Evolutionary conservation across 1,284 basidiomycete genomes (phyloP), one percentile per base, ranked within the genome.

Genomic region (Heterobasidion occidentale): DNA sequence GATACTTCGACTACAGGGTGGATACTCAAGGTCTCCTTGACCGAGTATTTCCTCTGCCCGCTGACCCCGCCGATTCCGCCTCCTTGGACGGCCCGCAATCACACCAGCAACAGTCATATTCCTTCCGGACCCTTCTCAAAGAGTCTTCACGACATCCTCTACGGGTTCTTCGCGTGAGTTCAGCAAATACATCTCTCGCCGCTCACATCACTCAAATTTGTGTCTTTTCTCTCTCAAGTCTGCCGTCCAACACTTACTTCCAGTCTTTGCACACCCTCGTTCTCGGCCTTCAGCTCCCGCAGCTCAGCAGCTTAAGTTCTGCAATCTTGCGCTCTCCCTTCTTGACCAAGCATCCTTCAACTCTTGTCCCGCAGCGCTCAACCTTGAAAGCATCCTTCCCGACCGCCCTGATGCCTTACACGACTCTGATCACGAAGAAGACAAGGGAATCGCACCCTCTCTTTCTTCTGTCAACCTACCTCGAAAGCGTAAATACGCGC

Each of bases 11-110:
- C 36, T 58, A 48, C 65, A 88, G 86, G 64, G 73, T 81, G 57
- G 89, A 91, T 67, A 77, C 77, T 0, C 88, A 89, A 62, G 85
- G 83, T 54, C 74, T 91, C 3, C 80, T 92, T n/a, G 87, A 90
- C 75, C 83, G 88, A 63, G 85, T 88, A 60, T 86, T 88, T 65
- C 81, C 84, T 19, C 70, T 83, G 7, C 71, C 76, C 14, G 61
- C 67, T n/a, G 68, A 74, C 58, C 64, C 71, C 38, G 66, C 66
- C 53, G 66, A 73, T 14, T 67, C 77, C 15, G 68, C 71, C 15
- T 20, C 47, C 7, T 65, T 70, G 1, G 69, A 70, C 1, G 51
- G 46, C 54, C 48, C 70, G 65, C 65, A 64, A 33, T 57, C 65
- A 19, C 42, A 64, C 20, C 59, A 65, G 15, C 62, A 69, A 6